A percentile compares a stretch with the other conserved stretches of the same genome.
phyloP scores from a whole-genome alignment of 768 basidiomycete genomes.

The Clavaria fumosa region DNA sequence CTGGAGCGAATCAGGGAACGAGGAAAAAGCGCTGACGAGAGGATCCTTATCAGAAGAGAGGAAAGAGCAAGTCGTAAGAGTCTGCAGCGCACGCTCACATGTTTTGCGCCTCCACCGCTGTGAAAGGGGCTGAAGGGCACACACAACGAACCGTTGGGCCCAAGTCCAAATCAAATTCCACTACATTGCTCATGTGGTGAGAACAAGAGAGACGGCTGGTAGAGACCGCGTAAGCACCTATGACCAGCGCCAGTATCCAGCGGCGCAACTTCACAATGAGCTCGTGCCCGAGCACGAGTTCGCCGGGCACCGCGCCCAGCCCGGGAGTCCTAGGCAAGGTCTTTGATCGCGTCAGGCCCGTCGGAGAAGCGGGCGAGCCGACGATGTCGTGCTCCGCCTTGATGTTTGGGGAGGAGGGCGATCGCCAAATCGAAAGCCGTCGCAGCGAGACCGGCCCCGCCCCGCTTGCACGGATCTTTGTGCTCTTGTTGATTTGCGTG shows the following conservation, averaged over 20 bases:
- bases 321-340: no score
- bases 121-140: conserved; percentile 51
- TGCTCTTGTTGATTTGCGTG: no score
- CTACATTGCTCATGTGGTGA: conserved; percentile 20
- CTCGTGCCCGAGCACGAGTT: not conserved
- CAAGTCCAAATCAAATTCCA: conserved; percentile 80
- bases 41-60: conserved; percentile 1
- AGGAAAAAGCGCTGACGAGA: conserved; percentile 64
- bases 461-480: no score
- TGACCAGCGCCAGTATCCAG: conserved; percentile 9
- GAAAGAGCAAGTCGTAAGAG: not conserved
- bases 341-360: not conserved
- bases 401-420: not conserved
- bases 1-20: conserved; percentile 80
- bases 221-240: conserved; percentile 3
- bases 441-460: no score
- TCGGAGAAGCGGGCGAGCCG: not conserved
- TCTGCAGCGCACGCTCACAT: conserved; percentile 38
- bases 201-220: not conserved
- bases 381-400: not conserved
- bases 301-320: not conserved
- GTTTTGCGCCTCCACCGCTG: conserved; percentile 60
- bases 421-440: no score
- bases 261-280: conserved; percentile 6
- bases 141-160: conserved; percentile 66